Percentiles rank a stretch among this genome's conserved stretches.
phyloP scores from a whole-genome alignment of 495 filamentous ascomycete species.

The Tuber umbilicatum region DNA sequence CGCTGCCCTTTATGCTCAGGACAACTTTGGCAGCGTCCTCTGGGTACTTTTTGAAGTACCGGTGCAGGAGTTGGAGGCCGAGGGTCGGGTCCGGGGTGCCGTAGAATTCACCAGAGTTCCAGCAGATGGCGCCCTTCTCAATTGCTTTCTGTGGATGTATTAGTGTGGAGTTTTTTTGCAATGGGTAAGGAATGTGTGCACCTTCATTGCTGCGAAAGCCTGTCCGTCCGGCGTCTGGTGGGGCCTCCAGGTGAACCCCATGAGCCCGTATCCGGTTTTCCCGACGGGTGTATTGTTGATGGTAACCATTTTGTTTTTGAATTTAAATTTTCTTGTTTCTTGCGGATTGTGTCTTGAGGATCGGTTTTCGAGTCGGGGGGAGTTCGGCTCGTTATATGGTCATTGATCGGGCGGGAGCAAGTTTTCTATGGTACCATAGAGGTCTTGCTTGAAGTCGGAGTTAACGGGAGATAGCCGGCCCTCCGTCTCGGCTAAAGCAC shows the following conservation, averaged over 20 bases:
- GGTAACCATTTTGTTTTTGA: slow-evolving; percentile 20
- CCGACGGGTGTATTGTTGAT: slow-evolving; percentile 46
- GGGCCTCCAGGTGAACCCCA: slow-evolving; percentile 43
- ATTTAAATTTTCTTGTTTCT: neutral
- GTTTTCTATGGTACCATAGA: too few species aligned
- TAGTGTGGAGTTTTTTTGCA: neutral
- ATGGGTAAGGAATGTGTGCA: neutral
- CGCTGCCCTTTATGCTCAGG: slow-evolving; percentile 56
- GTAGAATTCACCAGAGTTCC: slow-evolving; percentile 43
- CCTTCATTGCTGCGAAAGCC: slow-evolving; percentile 39
- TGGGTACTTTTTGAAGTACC: slow-evolving; percentile 57
- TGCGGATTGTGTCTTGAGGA: neutral
- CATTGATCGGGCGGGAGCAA: neutral
- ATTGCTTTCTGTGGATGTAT: slow-evolving; percentile 29
- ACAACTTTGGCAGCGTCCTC: slow-evolving; percentile 56
- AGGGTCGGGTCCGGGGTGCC: slow-evolving; percentile 36
- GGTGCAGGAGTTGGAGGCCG: slow-evolving; percentile 52
- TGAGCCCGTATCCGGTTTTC: slow-evolving; percentile 48
- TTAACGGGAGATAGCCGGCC: neutral
- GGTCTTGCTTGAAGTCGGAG: neutral
- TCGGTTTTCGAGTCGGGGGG: neutral
- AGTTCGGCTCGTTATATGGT: neutral
- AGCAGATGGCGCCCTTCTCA: slow-evolving; percentile 39
- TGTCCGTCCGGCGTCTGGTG: slow-evolving; percentile 34
- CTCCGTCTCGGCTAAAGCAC: neutral